These are phyloP conservation scores for Solanum hybrid DNA, from an alignment of 305 asterid genomes.

Conservation along the genomic window DNA sequence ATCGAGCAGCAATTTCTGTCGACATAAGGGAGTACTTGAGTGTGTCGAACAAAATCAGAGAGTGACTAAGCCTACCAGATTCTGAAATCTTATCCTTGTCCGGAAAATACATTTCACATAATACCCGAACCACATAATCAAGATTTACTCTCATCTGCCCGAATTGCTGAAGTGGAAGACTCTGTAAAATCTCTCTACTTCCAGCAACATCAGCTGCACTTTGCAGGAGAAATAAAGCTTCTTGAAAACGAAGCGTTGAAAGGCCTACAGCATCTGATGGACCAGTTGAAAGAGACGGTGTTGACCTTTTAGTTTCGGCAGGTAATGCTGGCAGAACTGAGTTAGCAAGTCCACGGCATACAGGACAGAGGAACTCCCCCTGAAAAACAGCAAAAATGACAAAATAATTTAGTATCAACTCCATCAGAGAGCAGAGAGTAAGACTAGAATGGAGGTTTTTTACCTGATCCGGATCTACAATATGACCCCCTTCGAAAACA, in stretches of 20 bases:
- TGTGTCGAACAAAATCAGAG: conserved; percentile 81
- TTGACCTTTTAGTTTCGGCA: conserved; percentile 28
- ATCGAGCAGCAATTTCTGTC: conserved; percentile 85
- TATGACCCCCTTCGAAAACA: conserved; percentile 92
- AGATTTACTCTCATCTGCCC: conserved; percentile 44
- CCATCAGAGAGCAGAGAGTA: background rate
- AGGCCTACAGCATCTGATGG: conserved; percentile 20
- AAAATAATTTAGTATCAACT: background rate
- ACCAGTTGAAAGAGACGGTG: conserved; percentile 19
- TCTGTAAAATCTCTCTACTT: conserved; percentile 36
- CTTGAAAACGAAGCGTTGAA: conserved; percentile 35
- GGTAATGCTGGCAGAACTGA: conserved; percentile 64
- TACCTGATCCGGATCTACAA: conserved; percentile 96
- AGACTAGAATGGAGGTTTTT: conserved; percentile 5
- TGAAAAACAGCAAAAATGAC: conserved; percentile 18
- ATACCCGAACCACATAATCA: conserved; percentile 46
- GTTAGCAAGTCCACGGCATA: conserved; percentile 93
- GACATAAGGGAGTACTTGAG: conserved; percentile 80
- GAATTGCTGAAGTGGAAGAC: conserved; percentile 39
- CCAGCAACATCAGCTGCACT: conserved; percentile 53
- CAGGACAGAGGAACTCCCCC: conserved; percentile 99
- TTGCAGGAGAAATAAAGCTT: conserved; percentile 53
- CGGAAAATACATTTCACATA: conserved; percentile 65
- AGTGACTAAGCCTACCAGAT: conserved; percentile 54
- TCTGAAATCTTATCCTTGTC: conserved; percentile 59